Evolutionary conservation across 2,329 filamentous ascomycete species (phyloP).

Genomic region (Penicillium sp.): DNA sequence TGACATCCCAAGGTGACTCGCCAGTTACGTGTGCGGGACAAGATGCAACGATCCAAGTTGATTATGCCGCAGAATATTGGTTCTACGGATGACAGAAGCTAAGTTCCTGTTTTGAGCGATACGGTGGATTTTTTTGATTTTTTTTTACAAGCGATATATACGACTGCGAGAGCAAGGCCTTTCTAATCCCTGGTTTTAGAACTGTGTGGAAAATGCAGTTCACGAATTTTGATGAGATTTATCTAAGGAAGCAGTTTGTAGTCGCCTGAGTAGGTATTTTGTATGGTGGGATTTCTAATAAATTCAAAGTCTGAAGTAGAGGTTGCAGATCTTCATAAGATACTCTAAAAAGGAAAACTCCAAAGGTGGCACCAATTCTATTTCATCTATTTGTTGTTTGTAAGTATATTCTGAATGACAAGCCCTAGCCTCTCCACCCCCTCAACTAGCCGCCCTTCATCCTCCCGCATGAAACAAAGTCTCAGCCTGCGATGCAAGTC

Average conservation of each 20-base stretch:
- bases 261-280: neutral
- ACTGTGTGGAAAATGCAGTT: neutral
- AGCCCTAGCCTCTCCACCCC: conserved; percentile 9
- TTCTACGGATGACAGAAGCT: conserved; percentile 37
- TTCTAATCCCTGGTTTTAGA: neutral
- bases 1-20: conserved; percentile 39
- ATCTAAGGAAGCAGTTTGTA: neutral
- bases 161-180: neutral
- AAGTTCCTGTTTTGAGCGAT: neutral
- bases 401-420: neutral
- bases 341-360: neutral
- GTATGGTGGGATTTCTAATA: neutral
- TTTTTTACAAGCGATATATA: neutral
- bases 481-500: conserved; percentile 14
- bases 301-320: neutral
- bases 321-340: neutral
- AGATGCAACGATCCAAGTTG: conserved; percentile 32
- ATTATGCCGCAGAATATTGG: conserved; percentile 48
- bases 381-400: neutral
- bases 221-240: neutral
- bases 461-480: conserved; percentile 22
- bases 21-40: conserved; percentile 38
- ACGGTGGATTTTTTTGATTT: neutral
- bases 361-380: neutral
- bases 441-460: conserved; percentile 14